Conservation (phyloP, 2,329 filamentous ascomycete genomes). For the Pyrenochaeta sp. region DNA sequence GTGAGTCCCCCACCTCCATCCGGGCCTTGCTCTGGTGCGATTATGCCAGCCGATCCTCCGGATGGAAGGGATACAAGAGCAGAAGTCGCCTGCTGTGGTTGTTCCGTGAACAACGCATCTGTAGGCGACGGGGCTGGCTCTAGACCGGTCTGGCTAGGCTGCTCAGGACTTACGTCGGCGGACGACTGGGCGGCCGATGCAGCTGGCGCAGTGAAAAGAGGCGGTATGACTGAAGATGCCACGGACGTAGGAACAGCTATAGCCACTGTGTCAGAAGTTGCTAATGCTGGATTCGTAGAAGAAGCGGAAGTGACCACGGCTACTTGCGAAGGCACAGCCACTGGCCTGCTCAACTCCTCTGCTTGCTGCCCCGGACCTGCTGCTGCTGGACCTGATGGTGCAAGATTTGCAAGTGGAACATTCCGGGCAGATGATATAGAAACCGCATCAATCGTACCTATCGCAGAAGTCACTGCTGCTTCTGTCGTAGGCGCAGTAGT, state of each 20-base stretch:
- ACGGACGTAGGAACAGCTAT: conserved; percentile 31
- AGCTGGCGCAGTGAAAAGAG: conserved; percentile 16
- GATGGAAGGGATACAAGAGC: conserved; percentile 22
- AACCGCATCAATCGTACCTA: conserved; percentile 46
- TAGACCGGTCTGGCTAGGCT: conserved; percentile 15
- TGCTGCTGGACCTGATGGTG: conserved; percentile 24
- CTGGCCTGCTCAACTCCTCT: conserved; percentile 14
- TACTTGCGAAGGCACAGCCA: conserved; percentile 16
- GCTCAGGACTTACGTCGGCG: conserved; percentile 17
- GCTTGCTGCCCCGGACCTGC: conserved; percentile 6
- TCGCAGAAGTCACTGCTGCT: conserved; percentile 38
- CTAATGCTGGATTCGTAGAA: conserved; percentile 27
- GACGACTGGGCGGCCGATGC: conserved; percentile 24
- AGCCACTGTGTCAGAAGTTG: conserved; percentile 42
- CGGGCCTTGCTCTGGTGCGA: conserved; percentile 31
- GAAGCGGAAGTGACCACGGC: conserved; percentile 15
- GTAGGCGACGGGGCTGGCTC: conserved; percentile 16
- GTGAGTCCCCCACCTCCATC: conserved; percentile 28
- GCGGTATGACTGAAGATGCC: conserved; percentile 7
- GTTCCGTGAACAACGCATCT: conserved; percentile 17
- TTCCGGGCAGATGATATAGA: conserved; percentile 33
- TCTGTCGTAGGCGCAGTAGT: conserved; percentile 29
- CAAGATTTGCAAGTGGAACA: conserved; percentile 29
- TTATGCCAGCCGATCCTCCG: conserved; percentile 38
- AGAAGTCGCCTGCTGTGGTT: conserved; percentile 26